Base-by-base conservation (phyloP, 176 grass and related monocot genomes). In the Musa acuminata region DNA sequence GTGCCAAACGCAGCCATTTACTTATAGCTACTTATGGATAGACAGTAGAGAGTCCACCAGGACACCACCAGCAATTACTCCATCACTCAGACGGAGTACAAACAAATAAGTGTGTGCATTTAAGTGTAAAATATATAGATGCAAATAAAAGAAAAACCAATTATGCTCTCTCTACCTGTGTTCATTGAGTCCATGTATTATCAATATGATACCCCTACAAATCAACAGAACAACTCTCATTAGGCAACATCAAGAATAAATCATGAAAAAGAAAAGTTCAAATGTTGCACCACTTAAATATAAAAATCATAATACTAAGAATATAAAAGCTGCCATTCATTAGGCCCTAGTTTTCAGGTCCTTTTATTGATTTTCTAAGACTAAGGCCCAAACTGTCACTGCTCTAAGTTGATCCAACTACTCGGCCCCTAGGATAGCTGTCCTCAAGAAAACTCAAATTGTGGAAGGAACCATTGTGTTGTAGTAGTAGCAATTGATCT, bases 111-210 rank as follows among this genome's bases (percentile, higher is more conserved):
- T 26, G 23, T 23, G 12, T 26, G 1, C 10, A 13, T 11, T 27
- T 2, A 26, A 10, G 11, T 26, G 63, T 13, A 2, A 26, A 3
- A 23, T 25, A 65, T 65, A 65, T 9, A 26, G 26, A 9, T 65
- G 23, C 24, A 27, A 19, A 4, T n/a, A 48, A 50, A 50, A 48
- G 8, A 4, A 19, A 74, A 13, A 2, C 19, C 4, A 12, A 20
- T 12, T n/a, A 13, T 13, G 13, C 8, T 8, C 35, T 7, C 35
- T 43, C 70, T 79, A 89, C 90, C 95, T 87, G 81, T 99, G 95
- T 55, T 99, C 95, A 84, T 99, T 99, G 8, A 99, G 85, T 24
- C 95, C 95, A 84, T 99, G 95, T 71, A 94, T 80, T 78, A 99
- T 88, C 57, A 99, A 58, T 80, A 99, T 80, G 82, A 93, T 84